Evolutionary conservation across 2,329 filamentous ascomycete genomes (phyloP).

Genomic region (Hypoxylon sp.): DNA sequence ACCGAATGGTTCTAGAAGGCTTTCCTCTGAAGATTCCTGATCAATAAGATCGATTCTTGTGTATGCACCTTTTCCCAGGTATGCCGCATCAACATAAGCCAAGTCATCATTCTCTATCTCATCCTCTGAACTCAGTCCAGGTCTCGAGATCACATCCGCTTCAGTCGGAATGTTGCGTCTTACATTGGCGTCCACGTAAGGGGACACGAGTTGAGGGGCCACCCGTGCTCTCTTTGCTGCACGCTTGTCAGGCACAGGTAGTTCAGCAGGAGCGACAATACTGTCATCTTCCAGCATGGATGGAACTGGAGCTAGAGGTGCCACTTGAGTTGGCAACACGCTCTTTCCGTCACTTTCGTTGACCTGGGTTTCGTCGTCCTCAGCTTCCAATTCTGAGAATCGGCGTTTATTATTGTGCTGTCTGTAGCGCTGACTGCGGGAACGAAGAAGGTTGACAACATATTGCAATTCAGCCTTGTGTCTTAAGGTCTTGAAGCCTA

Average conservation of each 20-base stretch:
- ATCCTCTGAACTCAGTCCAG: neutral
- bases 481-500: constrained; percentile 71
- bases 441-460: constrained; percentile 71
- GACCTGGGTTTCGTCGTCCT: constrained; percentile 25
- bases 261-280: neutral
- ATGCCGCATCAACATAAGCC: constrained; percentile 26
- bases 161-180: constrained; percentile 49
- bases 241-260: constrained; percentile 13
- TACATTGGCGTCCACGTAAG: constrained; percentile 39
- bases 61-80: constrained; percentile 50
- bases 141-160: constrained; percentile 44
- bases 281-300: neutral
- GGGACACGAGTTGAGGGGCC: constrained; percentile 45
- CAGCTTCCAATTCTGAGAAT: constrained; percentile 37
- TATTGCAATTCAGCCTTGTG: constrained; percentile 71
- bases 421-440: constrained; percentile 66
- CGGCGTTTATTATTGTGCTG: constrained; percentile 48
- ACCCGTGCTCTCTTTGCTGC: constrained; percentile 50
- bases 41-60: constrained; percentile 50
- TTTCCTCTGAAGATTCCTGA: constrained; percentile 5
- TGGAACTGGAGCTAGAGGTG: neutral
- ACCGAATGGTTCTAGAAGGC: constrained; percentile 27
- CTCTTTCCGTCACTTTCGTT: neutral
- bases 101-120: neutral
- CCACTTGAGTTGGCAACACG: neutral